Evolutionary conservation across 371 early-diverging fungal genomes (phyloP).

Genomic region (Smittium mucronatum): DNA sequence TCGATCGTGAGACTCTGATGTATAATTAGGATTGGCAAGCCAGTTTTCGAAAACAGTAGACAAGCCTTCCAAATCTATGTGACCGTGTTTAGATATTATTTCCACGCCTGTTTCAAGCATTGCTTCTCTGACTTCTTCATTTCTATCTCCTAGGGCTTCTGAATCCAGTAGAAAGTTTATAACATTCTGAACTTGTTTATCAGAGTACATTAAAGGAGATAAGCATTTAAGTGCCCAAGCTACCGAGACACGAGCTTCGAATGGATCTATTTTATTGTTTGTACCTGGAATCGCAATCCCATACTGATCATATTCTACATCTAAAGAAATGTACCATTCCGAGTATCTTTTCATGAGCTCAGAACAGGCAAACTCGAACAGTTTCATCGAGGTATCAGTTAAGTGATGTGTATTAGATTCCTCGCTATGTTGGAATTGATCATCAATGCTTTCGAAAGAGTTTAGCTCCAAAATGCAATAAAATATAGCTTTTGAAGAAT

Average conservation of each 20-base stretch:
- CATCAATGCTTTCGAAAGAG: not conserved
- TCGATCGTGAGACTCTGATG: constrained; percentile 49
- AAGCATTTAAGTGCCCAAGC: constrained; percentile 57
- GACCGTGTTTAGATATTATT: constrained; percentile 58
- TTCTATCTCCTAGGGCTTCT: constrained; percentile 77
- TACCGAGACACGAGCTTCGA: constrained; percentile 67
- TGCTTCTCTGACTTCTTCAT: constrained; percentile 58
- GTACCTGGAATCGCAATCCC: constrained; percentile 82
- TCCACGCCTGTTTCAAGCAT: constrained; percentile 83
- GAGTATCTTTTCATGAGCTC: constrained; percentile 20
- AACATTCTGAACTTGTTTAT: constrained; percentile 39
- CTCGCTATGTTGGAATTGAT: not conserved
- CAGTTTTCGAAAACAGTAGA: constrained; percentile 65
- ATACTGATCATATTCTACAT: constrained; percentile 79
- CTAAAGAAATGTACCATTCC: constrained; percentile 52
- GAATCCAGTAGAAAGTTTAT: constrained; percentile 65
- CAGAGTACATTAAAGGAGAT: constrained; percentile 46
- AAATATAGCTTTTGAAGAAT: constrained; percentile 59
- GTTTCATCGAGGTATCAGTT: not conserved
- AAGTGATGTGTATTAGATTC: not conserved
- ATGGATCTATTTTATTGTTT: constrained; percentile 64
- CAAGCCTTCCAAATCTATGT: constrained; percentile 48
- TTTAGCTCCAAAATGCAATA: constrained; percentile 36
- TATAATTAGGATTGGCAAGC: constrained; percentile 33
- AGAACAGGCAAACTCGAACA: not conserved